Base-by-base conservation (phyloP, 345 rosid genomes). In the Alliaria petiolata region DNA sequence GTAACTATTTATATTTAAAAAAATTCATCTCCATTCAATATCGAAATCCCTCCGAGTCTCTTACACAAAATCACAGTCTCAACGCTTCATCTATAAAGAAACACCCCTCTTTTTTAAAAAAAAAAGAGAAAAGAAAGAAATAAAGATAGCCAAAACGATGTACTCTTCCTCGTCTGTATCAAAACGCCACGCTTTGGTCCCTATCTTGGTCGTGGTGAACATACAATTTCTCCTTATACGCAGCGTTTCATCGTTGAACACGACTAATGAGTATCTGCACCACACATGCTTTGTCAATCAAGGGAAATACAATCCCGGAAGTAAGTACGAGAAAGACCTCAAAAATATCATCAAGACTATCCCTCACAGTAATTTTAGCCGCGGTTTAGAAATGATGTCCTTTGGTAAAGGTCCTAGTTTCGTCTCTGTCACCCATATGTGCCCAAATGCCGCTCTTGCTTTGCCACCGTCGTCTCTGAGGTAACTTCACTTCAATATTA, bases 371-470 rank as follows among this genome's bases (percentile, higher is more conserved):
- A 36, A 28, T 8, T 49, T 34, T 22, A 3, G 67, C 1, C 10
- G 62, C 0, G 89, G 90, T 30, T 85, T 78, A 36, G 16, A 20
- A 11, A 9, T 5, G 22, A 7, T 62, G 30, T 38, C 81, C 14
- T 1, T 67, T 1, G 80, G 84, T 9, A 33, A 55, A 7, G 22
- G n/a, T 2, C 80, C 83, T 3, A 53, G 61, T 69, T 26, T 19
- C 51, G 81, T 78, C 8, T 22, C 69, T 1, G 85, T 83, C 35
- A 80, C 72, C 0, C 76, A 76, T 1, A 82, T 83, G 19, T 86
- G 91, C 8, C 72, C 0, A 80, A 77, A 16, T 89, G 92, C 80
- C 76, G 69, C 25, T 30, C 83, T 49, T 86, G 92, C 66, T 58
- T 77, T 6, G 62, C 53, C 0, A 61, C 77, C 0, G 85, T 86